Evolutionary conservation across 345 rosid genomes (phyloP), one percentile per base, ranked within the genome.

Genomic region (Hevea brasiliensis): DNA sequence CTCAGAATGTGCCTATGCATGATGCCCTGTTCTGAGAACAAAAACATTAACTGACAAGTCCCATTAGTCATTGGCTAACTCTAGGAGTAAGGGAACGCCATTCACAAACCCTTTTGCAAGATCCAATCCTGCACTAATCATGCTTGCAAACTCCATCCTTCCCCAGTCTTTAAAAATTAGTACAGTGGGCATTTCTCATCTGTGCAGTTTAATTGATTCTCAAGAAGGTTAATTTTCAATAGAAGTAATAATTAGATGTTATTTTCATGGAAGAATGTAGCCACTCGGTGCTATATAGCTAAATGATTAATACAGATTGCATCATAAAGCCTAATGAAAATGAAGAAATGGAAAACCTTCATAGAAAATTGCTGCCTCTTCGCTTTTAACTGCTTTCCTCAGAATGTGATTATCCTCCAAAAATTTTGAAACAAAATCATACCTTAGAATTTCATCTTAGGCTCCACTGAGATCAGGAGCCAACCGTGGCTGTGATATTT

Each of bases 401-500:
- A 40, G 37, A 41, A 24, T 24, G 55, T 53, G 69, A 27, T 60
- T 32, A 56, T 23, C 67, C 14, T 67, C 67, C 79, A 51, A 50
- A 67, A 56, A 51, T 59, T 12, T 55, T 12, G 58, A 59, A 50
- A 55, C 56, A 54, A 65, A 4, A 42, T 74, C 63, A 11, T 47
- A 21, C 59, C 47, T 73, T 8, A 37, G 35, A 12, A 45, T 29
- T 21, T 66, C 60, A 42, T 37, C 76, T 76, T 54, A 41, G 42
- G 77, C 68, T 78, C 80, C 66, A 18, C 15, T 1, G 51, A 73
- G 79, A 58, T 45, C 20, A 41, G 79, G 75, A 74, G 82, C 80
- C 56, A 57, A 40, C 78, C 74, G 76, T 81, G 80, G 83, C 79
- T 77, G 75, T 80, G 79, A 81, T 88, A 88, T 81, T 80, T 83